Evolutionary conservation across 441 rosid genomes (phyloP), one percentile per base, ranked within the genome.

Genomic region (Mallotus japonicus): DNA sequence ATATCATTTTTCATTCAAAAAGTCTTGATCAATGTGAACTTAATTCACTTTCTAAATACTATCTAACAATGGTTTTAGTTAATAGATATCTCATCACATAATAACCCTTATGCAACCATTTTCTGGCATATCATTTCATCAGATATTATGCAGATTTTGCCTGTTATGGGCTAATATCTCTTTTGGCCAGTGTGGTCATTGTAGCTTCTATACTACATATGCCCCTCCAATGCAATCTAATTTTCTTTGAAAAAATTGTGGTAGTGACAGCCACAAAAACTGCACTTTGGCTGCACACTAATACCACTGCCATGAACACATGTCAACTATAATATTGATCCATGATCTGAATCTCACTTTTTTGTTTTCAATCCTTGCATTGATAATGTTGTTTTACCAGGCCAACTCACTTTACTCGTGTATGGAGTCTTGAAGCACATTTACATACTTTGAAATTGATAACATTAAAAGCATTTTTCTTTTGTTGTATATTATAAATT

Each of bases 351-450:
- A 64, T 42, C 54, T 11, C 46, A 3, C 15, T 15, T 6, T 37
- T 15, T 61, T 34, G 28, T 47, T 17, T 56, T 61, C 49, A 47
- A 28, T 10, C 65, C 32, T 54, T 69, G 15, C 16, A n/a, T 13
- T 57, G 11, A 8, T 16, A 4, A 14, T 34, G 15, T 60, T 70
- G 9, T 60, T 70, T 28, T 49, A 8, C 32, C 15, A 6, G 42
- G 19, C 13, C 6, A 42, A 16, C 40, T 34, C 16, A 46, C 20
- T 40, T 8, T 28, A 10, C 24, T 34, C 56, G 17, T 46, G 19
- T 64, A 46, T 58, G 77, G 60, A 40, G 42, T 54, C 63, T 69
- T 68, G 17, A 13, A 16, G 72, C 55, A 53, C 54, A 22, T 72
- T 14, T 14, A 3, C 19, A 37, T 37, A 19, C 61, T 63, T 62